phyloP scores from a whole-genome alignment of 176 grass and related monocot species.

The Oryza meridionalis region DNA sequence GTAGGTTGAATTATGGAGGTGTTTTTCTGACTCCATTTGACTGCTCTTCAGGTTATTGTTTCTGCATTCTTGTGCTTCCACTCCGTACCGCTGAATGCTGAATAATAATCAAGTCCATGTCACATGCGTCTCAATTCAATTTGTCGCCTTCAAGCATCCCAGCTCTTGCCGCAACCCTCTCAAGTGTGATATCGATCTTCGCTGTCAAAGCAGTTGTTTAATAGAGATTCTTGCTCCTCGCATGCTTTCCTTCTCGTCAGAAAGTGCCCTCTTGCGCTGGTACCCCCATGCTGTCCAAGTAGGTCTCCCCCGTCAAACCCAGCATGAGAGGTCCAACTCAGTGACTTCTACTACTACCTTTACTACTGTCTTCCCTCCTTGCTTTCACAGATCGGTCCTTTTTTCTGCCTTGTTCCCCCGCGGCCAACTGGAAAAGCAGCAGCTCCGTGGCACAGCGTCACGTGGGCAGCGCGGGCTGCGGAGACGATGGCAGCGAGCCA shows the following conservation, averaged over 20 bases:
- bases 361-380: neutral
- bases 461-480: neutral
- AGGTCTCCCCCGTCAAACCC: neutral
- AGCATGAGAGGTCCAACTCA: too few species aligned
- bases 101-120: neutral
- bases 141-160: neutral
- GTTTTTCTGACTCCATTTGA: neutral
- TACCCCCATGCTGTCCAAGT: neutral
- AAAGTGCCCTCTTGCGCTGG: neutral
- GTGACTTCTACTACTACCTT: too few species aligned
- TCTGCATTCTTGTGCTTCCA: neutral
- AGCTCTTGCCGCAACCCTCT: neutral
- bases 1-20: neutral
- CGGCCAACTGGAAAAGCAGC: neutral
- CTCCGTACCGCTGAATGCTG: neutral
- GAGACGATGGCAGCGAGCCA: too few species aligned
- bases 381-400: neutral
- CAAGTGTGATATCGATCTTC: neutral
- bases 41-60: neutral
- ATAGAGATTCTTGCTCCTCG: neutral
- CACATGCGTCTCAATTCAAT: neutral
- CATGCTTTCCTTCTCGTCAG: neutral
- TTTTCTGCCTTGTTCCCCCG: neutral
- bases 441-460: neutral
- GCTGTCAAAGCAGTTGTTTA: neutral